Conservation (phyloP, 192 early-diverging fungal genomes). For the Linnemannia elongata region DNA sequence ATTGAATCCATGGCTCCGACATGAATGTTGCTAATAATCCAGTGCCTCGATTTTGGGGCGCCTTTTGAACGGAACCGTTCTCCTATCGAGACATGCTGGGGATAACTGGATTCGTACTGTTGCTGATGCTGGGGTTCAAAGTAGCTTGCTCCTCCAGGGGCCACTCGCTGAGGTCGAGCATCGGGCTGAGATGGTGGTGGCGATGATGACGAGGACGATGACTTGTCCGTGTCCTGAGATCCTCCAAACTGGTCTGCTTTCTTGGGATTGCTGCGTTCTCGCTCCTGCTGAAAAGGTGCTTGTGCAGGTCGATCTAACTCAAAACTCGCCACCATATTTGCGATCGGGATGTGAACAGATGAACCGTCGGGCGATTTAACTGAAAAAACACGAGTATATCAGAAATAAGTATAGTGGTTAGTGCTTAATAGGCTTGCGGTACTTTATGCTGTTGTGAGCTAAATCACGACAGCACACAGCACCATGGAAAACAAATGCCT, state of each 20-base stretch:
- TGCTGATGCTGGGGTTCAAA: background rate
- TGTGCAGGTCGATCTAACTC: background rate
- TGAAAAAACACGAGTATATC: background rate
- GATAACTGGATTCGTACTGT: background rate
- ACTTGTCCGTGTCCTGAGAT: background rate
- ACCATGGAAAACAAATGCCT: background rate
- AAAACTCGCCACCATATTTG: constrained; percentile 13
- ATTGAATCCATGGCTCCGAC: constrained; percentile 5
- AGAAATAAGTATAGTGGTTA: background rate
- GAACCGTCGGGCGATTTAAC: constrained; percentile 30
- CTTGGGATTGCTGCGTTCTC: background rate
- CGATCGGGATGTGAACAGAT: constrained; percentile 38
- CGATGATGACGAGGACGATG: background rate
- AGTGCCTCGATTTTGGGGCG: background rate
- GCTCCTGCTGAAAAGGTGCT: too few relatives aligned
- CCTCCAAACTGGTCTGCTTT: background rate
- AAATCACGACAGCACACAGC: background rate
- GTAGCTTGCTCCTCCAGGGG: background rate
- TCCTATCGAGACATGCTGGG: background rate
- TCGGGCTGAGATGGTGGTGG: background rate
- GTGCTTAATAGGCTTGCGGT: background rate
- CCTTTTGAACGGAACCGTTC: background rate
- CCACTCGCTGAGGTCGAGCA: background rate
- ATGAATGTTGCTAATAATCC: constrained; percentile 5
- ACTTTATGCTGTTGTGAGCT: background rate